These are phyloP conservation scores for Zygoascus sp. DNA, from an alignment of 1,139 yeast species.

Conservation along the genomic window DNA sequence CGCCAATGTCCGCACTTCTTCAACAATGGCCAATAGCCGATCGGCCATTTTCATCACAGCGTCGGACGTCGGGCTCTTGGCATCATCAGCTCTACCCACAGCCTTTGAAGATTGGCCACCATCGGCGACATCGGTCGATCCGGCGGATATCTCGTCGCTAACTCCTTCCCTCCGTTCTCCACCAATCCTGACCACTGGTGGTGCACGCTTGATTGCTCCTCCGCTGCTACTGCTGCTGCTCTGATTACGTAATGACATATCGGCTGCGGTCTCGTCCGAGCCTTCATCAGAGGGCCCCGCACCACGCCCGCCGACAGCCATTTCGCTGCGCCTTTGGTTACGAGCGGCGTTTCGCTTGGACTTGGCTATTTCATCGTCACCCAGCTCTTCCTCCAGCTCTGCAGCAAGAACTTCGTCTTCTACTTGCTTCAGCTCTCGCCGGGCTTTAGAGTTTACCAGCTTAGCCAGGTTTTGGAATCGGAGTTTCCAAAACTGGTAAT, in stretches of 20 bases:
- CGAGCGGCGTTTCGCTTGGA: not conserved
- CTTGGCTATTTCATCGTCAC: too few relatives aligned
- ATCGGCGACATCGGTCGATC: too few relatives aligned
- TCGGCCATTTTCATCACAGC: not conserved
- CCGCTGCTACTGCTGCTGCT: not conserved
- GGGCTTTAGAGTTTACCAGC: not conserved
- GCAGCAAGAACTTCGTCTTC: slow-evolving; percentile 14
- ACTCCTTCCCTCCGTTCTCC: not conserved
- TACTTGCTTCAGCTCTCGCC: slow-evolving; percentile 11
- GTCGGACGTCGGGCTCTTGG: too few relatives aligned
- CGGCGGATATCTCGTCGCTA: not conserved
- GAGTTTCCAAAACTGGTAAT: slow-evolving; percentile 15
- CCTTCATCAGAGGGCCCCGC: too few relatives aligned
- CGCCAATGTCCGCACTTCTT: slow-evolving; percentile 15
- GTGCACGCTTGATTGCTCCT: not conserved
- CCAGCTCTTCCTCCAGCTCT: not conserved
- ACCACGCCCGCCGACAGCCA: too few relatives aligned
- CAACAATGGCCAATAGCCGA: not conserved
- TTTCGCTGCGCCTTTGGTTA: too few relatives aligned
- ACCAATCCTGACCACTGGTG: not conserved
- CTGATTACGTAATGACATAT: too few relatives aligned
- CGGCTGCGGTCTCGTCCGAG: too few relatives aligned
- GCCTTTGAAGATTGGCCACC: not conserved
- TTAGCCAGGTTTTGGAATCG: slow-evolving; percentile 22
- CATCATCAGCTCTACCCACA: too few relatives aligned